phyloP scores from a whole-genome alignment of 2,329 filamentous ascomycete species.

The Venturiaceae sp. region DNA sequence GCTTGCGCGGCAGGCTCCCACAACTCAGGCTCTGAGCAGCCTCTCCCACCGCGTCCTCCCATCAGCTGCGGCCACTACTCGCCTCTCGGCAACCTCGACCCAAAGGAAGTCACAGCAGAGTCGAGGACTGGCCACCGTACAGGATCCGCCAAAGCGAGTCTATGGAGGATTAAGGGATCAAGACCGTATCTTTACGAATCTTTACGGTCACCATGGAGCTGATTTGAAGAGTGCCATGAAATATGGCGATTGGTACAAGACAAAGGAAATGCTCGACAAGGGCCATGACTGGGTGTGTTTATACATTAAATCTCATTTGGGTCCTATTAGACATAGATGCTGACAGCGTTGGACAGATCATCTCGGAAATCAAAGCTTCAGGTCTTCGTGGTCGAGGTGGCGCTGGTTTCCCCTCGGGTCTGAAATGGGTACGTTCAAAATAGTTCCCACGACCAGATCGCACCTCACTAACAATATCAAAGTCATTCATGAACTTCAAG shows the following conservation, averaged over 20 bases:
- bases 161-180: constrained; percentile 90
- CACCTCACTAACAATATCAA: constrained; percentile 2
- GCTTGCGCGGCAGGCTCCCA: constrained; percentile 30
- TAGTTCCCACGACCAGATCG: not conserved
- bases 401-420: constrained; percentile 91
- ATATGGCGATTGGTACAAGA: constrained; percentile 99
- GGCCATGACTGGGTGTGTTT: constrained; percentile 77
- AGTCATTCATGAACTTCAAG: constrained; percentile 99
- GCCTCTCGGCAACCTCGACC: constrained; percentile 23
- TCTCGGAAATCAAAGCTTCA: constrained; percentile 92
- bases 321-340: constrained; percentile 13
- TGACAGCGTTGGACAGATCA: constrained; percentile 51
- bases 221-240: constrained; percentile 93
- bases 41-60: constrained; percentile 31
- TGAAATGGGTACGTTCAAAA: constrained; percentile 80
- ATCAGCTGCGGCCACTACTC: constrained; percentile 25
- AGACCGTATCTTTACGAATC: constrained; percentile 98
- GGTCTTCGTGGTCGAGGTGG: constrained; percentile 92
- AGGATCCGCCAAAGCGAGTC: constrained; percentile 48
- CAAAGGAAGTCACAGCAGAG: constrained; percentile 53
- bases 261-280: constrained; percentile 95
- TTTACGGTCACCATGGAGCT: constrained; percentile 86
- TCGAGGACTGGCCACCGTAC: constrained; percentile 31
- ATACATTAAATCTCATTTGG: not conserved
- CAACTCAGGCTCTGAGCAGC: constrained; percentile 24